A percentile compares a stretch with the other conserved stretches of the same genome.
Conservation (phyloP, 345 rosid genomes). For the Melaleuca quinquenervia region DNA sequence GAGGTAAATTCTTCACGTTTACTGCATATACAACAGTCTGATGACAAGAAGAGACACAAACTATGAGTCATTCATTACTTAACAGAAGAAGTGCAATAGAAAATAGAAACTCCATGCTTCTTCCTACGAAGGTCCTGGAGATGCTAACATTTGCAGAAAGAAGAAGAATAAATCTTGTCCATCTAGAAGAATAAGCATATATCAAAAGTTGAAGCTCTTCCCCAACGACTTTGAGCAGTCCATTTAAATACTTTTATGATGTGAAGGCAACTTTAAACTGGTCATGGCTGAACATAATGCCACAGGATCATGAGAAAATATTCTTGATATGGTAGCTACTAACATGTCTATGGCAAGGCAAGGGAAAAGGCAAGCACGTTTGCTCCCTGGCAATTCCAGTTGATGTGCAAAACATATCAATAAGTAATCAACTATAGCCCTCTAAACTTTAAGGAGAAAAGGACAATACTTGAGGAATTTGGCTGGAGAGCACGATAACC, state of each 20-base stretch:
- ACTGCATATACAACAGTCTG: background rate
- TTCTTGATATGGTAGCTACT: background rate
- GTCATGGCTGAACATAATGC: background rate
- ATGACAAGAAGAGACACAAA: background rate
- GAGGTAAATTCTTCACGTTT: background rate
- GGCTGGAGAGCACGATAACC: slow-evolving; percentile 73
- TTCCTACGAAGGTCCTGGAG: background rate
- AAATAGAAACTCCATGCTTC: background rate
- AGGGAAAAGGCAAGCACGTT: background rate
- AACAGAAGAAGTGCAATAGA: background rate
- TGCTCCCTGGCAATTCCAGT: background rate
- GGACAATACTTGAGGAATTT: slow-evolving; percentile 55
- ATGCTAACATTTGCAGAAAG: background rate
- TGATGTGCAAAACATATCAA: background rate
- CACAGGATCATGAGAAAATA: background rate
- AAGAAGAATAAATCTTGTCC: background rate
- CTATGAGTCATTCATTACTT: background rate
- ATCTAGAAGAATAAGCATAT: background rate
- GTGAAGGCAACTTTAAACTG: background rate
- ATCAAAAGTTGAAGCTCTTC: background rate
- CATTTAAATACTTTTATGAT: background rate
- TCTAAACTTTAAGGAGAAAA: background rate
- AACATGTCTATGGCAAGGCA: background rate
- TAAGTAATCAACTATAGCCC: background rate
- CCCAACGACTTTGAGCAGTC: background rate